Evolutionary conservation across 441 rosid genomes (phyloP).

Genomic region (Gossypium lobatum): DNA sequence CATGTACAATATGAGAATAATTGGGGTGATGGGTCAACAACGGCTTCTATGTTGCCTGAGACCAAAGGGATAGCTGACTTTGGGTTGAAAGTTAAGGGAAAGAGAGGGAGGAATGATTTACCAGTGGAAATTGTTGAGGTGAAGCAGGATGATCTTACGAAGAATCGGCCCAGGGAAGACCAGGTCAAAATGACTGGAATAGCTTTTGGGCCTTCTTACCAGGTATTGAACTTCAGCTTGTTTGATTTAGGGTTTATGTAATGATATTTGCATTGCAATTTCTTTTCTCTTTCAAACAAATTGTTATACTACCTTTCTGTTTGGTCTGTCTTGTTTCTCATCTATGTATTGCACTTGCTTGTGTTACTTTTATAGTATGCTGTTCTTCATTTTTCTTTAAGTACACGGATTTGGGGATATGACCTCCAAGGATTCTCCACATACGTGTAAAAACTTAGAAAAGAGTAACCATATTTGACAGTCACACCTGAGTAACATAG

Average conservation of each 20-base stretch:
- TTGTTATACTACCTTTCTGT: background rate
- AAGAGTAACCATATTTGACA: too few species aligned
- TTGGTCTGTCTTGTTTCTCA: background rate
- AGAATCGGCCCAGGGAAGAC: slow-evolving; percentile 87
- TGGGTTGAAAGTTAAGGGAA: slow-evolving; percentile 37
- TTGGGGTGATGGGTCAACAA: slow-evolving; percentile 31
- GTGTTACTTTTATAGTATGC: background rate
- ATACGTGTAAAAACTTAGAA: too few species aligned
- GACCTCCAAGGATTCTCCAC: too few species aligned
- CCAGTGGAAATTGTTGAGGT: slow-evolving; percentile 77
- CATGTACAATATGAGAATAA: slow-evolving; percentile 28
- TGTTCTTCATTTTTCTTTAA: too few species aligned
- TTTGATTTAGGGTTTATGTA: background rate
- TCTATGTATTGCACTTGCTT: background rate
- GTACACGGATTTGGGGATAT: too few species aligned
- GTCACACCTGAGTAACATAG: too few species aligned
- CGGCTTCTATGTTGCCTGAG: slow-evolving; percentile 27
- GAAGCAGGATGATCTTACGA: slow-evolving; percentile 89
- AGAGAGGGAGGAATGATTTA: slow-evolving; percentile 71
- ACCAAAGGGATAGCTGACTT: slow-evolving; percentile 27
- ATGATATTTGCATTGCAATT: background rate
- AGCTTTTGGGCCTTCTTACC: slow-evolving; percentile 88
- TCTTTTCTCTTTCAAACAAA: background rate
- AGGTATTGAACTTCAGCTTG: slow-evolving; percentile 39
- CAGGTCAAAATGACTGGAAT: slow-evolving; percentile 78